A percentile compares a stretch with the other conserved stretches of the same genome.
phyloP scores from a whole-genome alignment of 352 stramenopile genomes.

The Pythium rhizo-oryzae region DNA sequence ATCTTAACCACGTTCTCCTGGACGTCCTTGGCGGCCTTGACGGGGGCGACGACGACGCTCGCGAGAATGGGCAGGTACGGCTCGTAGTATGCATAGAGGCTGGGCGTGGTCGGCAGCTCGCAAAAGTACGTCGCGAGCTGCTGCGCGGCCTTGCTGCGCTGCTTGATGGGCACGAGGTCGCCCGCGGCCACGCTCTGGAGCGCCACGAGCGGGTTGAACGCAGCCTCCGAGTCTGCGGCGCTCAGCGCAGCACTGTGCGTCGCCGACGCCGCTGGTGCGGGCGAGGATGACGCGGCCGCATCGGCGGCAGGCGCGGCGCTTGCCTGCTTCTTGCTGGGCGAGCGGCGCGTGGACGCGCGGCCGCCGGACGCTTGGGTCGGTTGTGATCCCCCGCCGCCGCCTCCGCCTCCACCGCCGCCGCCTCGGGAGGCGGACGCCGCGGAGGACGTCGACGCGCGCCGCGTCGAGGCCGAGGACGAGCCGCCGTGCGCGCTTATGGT shows the following conservation, averaged over 20 bases:
- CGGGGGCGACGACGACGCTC: slow-evolving; percentile 24
- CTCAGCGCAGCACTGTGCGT: background rate
- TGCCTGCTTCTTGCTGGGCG: slow-evolving; percentile 18
- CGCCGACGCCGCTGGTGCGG: background rate
- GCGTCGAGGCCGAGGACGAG: slow-evolving; percentile 1
- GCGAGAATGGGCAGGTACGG: slow-evolving; percentile 30
- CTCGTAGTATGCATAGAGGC: slow-evolving; percentile 34
- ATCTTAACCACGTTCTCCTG: slow-evolving; percentile 31
- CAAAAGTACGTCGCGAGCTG: slow-evolving; percentile 32
- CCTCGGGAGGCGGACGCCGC: background rate
- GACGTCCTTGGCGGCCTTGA: slow-evolving; percentile 32
- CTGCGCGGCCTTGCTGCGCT: slow-evolving; percentile 36
- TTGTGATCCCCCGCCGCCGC: background rate
- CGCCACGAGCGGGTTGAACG: slow-evolving; percentile 31
- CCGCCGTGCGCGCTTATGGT: slow-evolving; percentile 17
- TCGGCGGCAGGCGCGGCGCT: background rate
- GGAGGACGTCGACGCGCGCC: slow-evolving; percentile 17
- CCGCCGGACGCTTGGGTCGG: background rate
- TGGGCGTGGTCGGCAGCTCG: slow-evolving; percentile 30
- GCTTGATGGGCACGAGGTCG: slow-evolving; percentile 38
- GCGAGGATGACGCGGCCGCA: background rate
- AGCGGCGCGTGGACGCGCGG: slow-evolving; percentile 13
- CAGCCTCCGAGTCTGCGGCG: background rate
- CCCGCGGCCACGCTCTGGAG: slow-evolving; percentile 30
- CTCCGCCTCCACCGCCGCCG: background rate